A percentile compares a stretch with the other conserved stretches of the same genome.
phyloP scores from a whole-genome alignment of 768 basidiomycete species.

The Cystofilobasidium capitatum region DNA sequence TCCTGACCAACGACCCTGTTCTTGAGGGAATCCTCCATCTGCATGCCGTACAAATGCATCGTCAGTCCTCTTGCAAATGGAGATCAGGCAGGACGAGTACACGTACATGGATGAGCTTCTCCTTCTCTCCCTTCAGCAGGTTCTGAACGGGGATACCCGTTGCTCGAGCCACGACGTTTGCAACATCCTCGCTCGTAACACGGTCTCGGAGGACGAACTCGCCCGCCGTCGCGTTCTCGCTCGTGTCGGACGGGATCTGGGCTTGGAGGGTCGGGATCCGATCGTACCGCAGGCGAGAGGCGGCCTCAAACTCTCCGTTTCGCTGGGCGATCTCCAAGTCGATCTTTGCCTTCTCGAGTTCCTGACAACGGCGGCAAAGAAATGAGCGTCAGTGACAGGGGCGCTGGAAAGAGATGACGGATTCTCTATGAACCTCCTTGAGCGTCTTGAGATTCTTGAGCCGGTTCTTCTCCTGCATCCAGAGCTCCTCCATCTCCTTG shows the following conservation, averaged over 20 bases:
- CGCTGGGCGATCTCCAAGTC: conserved; percentile 81
- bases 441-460: conserved; percentile 38
- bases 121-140: conserved; percentile 75
- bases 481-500: conserved; percentile 52
- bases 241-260: conserved; percentile 54
- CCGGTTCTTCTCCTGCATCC: conserved; percentile 48
- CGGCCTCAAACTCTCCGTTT: conserved; percentile 73
- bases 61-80: neutral
- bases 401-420: neutral
- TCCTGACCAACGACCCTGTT: conserved; percentile 81
- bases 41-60: conserved; percentile 34
- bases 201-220: conserved; percentile 69
- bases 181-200: conserved; percentile 80
- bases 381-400: neutral
- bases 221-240: conserved; percentile 39
- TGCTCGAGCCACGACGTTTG: conserved; percentile 69
- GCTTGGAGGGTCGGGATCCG: conserved; percentile 71
- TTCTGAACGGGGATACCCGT: conserved; percentile 88
- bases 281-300: conserved; percentile 70
- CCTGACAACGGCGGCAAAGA: conserved; percentile 38
- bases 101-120: conserved; percentile 76
- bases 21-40: conserved; percentile 79
- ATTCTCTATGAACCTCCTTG: conserved; percentile 30
- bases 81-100: neutral
- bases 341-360: conserved; percentile 71